Conservation (phyloP, 1,284 basidiomycete species). For the Cryptococcus jaspeensis region DNA sequence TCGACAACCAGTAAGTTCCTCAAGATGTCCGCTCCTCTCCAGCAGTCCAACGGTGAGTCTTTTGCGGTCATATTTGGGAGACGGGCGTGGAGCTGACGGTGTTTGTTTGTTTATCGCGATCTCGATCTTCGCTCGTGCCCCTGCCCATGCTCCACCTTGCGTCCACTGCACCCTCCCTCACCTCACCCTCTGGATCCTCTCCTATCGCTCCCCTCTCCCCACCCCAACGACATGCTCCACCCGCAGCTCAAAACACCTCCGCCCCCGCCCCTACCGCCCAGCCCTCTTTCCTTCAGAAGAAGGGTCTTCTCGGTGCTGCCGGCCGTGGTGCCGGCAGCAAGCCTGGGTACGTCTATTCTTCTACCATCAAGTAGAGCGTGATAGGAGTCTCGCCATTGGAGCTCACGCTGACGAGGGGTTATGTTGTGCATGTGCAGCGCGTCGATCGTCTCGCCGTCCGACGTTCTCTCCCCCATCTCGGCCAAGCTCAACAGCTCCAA, state of each 20-base stretch:
- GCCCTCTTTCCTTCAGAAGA: constrained; percentile 46
- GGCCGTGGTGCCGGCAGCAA: constrained; percentile 15
- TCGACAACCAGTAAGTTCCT: background rate
- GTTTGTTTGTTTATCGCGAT: background rate
- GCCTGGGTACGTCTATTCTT: constrained; percentile 25
- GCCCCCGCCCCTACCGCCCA: constrained; percentile 12
- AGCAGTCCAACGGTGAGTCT: constrained; percentile 18
- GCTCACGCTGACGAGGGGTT: background rate
- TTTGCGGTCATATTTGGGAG: too few species aligned
- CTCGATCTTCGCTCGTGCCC: background rate
- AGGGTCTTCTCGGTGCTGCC: constrained; percentile 42
- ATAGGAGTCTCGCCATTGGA: background rate
- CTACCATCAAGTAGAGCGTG: background rate
- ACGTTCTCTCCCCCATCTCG: constrained; percentile 83
- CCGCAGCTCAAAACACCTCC: constrained; percentile 15
- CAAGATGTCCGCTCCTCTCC: constrained; percentile 17
- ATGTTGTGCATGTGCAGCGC: constrained; percentile 9
- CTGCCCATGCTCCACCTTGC: background rate
- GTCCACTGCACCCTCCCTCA: background rate
- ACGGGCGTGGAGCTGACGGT: too few species aligned
- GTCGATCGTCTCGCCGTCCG: constrained; percentile 79
- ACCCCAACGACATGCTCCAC: background rate
- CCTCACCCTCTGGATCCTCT: background rate
- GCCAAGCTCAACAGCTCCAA: constrained; percentile 83
- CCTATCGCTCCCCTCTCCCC: background rate